Percentiles rank a stretch among this genome's conserved stretches.
These are phyloP conservation scores for Sporopachydermia cereana DNA, from an alignment of 1,139 yeast genomes.

Conservation along the genomic window DNA sequence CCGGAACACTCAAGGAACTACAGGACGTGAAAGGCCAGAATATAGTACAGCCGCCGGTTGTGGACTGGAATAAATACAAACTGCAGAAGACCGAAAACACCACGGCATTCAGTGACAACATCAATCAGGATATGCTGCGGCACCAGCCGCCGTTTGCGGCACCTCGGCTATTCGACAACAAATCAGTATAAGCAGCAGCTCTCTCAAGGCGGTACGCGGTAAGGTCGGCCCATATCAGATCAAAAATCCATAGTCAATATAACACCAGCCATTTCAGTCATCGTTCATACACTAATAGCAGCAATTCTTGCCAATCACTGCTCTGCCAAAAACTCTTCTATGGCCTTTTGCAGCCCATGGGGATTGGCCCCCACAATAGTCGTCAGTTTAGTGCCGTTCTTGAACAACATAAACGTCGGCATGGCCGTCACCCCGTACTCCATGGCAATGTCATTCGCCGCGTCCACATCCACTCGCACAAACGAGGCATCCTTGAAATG, in stretches of 20 bases:
- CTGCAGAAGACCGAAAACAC: not conserved
- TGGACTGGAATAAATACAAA: slow-evolving; percentile 17
- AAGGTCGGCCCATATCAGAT: too few species aligned
- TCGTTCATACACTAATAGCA: too few species aligned
- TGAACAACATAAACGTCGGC: slow-evolving; percentile 82
- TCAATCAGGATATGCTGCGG: not conserved
- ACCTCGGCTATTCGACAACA: not conserved
- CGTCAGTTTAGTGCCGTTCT: slow-evolving; percentile 58
- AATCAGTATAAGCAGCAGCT: too few species aligned
- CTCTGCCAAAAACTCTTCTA: slow-evolving; percentile 21
- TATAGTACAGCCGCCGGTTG: slow-evolving; percentile 17
- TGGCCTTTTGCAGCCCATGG: slow-evolving; percentile 61
- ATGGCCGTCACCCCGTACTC: slow-evolving; percentile 68
- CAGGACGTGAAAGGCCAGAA: slow-evolving; percentile 13
- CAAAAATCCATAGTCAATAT: too few species aligned
- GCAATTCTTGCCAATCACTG: not conserved
- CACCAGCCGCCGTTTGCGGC: slow-evolving; percentile 4
- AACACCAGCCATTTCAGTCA: too few species aligned
- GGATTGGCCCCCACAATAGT: slow-evolving; percentile 86
- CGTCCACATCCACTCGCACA: slow-evolving; percentile 80
- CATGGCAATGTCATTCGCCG: slow-evolving; percentile 60
- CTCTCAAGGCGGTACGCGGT: too few species aligned
- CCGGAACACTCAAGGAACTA: slow-evolving; percentile 11
- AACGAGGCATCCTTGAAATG: slow-evolving; percentile 51
- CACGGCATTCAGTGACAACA: not conserved